Percentiles rank a stretch among this genome's conserved stretches.
Conservation (phyloP, 2,329 filamentous ascomycete species). For the Xylariaceae sp. region DNA sequence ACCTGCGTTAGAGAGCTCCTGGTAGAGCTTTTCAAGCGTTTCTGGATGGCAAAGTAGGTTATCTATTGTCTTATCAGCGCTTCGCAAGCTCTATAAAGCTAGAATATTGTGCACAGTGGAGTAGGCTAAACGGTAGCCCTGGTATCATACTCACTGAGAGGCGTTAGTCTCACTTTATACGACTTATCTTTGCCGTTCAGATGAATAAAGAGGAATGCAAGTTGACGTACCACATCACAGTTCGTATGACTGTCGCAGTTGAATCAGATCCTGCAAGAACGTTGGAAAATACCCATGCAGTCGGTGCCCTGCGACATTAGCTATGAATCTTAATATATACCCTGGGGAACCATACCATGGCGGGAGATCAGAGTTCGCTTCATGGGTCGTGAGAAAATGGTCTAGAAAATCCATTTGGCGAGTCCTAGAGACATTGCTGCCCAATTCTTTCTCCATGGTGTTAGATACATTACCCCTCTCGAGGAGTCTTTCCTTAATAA, state of each 20-base stretch:
- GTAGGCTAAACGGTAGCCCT: too few relatives aligned
- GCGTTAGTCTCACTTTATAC: neutral
- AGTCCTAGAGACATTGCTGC: slow-evolving; percentile 3
- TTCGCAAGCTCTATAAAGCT: neutral
- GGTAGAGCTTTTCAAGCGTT: slow-evolving; percentile 32
- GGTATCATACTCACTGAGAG: slow-evolving; percentile 4
- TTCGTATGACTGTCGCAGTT: slow-evolving; percentile 35
- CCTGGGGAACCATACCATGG: slow-evolving; percentile 23
- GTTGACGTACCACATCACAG: slow-evolving; percentile 24
- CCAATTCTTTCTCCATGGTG: slow-evolving; percentile 23
- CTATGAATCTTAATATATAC: neutral
- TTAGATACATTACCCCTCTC: slow-evolving; percentile 2
- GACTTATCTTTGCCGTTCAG: neutral
- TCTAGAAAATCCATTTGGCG: slow-evolving; percentile 6
- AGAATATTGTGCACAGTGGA: neutral
- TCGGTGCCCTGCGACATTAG: slow-evolving; percentile 28
- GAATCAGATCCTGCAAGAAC: slow-evolving; percentile 29
- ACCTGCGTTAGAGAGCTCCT: slow-evolving; percentile 37
- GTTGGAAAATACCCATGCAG: slow-evolving; percentile 28
- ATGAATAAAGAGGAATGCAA: neutral
- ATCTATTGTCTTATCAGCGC: slow-evolving; percentile 2
- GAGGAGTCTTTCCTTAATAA: slow-evolving; percentile 11
- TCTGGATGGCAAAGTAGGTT: slow-evolving; percentile 37
- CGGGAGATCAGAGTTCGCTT: slow-evolving; percentile 25
- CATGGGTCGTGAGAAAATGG: slow-evolving; percentile 22